Evolutionary conservation across 176 grass and related monocot species (phyloP).

Genomic region (Aegilops tauschii): DNA sequence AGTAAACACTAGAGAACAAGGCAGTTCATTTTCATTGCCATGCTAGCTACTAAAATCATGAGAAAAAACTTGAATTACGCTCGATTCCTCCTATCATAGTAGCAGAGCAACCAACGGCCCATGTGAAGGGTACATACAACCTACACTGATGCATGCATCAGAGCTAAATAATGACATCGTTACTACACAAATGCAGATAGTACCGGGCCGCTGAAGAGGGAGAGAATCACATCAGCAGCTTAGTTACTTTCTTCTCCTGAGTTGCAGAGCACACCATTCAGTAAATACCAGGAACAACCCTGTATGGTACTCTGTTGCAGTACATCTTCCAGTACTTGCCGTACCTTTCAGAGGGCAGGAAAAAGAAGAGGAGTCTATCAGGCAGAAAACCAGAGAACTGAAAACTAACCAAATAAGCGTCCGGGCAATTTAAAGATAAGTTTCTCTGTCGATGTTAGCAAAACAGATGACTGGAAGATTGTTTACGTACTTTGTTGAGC

Average conservation of each 20-base stretch:
- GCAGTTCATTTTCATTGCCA: too few relatives aligned
- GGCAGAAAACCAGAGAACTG: neutral
- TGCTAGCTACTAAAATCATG: too few relatives aligned
- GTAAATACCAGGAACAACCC: conserved; percentile 91
- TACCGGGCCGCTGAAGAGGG: neutral
- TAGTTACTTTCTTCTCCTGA: neutral
- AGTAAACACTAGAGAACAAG: too few relatives aligned
- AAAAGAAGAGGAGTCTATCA: neutral
- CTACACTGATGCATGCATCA: neutral
- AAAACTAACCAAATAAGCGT: neutral
- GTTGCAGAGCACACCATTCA: conserved; percentile 32
- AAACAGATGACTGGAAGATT: neutral
- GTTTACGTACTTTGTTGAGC: conserved; percentile 84
- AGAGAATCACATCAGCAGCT: neutral
- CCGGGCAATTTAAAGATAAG: neutral
- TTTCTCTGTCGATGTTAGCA: neutral
- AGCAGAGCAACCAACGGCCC: neutral
- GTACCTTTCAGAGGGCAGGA: conserved; percentile 46
- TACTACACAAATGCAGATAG: neutral
- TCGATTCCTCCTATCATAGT: neutral
- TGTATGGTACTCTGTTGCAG: conserved; percentile 78
- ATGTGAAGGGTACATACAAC: neutral
- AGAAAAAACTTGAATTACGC: neutral
- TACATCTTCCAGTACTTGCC: conserved; percentile 97
- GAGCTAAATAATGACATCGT: neutral